These are phyloP conservation scores for Aureobasidium lini DNA, from an alignment of 2,329 filamentous ascomycete species.

Conservation along the genomic window DNA sequence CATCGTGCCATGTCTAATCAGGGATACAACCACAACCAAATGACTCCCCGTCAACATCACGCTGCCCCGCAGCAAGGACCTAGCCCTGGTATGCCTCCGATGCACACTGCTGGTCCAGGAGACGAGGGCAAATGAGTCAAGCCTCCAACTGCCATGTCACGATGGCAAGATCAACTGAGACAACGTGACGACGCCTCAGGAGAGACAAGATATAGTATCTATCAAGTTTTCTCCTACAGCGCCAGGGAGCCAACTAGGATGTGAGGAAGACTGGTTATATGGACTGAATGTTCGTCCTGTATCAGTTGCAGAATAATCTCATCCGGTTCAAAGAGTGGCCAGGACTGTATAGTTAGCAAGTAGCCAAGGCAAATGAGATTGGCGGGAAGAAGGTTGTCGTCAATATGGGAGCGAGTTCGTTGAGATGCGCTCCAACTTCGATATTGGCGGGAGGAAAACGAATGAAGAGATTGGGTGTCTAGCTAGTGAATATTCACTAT, in stretches of 20 bases:
- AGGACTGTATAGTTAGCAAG: neutral
- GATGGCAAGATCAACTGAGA: neutral
- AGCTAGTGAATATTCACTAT: neutral
- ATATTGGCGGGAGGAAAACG: neutral
- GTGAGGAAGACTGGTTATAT: neutral
- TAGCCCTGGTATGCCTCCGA: conserved; percentile 22
- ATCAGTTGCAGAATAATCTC: neutral
- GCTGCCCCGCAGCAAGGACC: conserved; percentile 24
- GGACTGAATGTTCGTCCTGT: neutral
- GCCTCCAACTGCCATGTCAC: neutral
- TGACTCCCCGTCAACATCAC: conserved; percentile 28
- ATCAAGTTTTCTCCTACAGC: neutral
- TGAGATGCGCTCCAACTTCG: neutral
- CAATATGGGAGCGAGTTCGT: conserved; percentile 2
- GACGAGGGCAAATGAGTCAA: conserved; percentile 26
- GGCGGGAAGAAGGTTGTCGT: neutral
- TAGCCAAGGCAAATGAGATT: neutral
- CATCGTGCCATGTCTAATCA: conserved; percentile 24
- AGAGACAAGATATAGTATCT: neutral
- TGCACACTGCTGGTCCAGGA: conserved; percentile 18
- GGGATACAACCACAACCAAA: conserved; percentile 22
- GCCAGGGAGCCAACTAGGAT: neutral
- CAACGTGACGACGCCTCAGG: conserved; percentile 1
- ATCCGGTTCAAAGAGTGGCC: neutral
- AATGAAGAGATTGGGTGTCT: neutral